phyloP scores from a whole-genome alignment of 2,329 filamentous ascomycete genomes.

The Penicillium sp. region DNA sequence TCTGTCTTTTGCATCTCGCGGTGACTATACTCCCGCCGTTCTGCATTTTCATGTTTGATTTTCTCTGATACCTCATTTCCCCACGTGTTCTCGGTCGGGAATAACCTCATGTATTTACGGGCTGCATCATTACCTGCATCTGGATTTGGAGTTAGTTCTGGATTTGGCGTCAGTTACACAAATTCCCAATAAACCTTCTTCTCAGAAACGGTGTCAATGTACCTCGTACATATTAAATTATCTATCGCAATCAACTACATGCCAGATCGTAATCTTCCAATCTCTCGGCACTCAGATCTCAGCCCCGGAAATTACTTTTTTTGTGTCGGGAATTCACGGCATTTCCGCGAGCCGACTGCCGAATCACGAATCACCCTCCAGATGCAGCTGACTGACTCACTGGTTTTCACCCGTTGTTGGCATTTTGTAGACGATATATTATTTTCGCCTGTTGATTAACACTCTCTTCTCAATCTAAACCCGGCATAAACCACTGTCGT shows the following conservation, averaged over 20 bases:
- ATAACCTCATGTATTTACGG: conserved; percentile 21
- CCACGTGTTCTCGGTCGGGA: background rate
- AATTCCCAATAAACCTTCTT: background rate
- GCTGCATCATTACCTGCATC: conserved; percentile 20
- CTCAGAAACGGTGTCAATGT: background rate
- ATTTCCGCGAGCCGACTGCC: conserved; percentile 14
- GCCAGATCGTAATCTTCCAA: background rate
- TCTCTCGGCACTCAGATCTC: background rate
- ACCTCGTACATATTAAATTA: background rate
- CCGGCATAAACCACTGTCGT: background rate
- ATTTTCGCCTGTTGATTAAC: background rate
- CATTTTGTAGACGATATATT: background rate
- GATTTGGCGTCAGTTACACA: conserved; percentile 8
- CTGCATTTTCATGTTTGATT: conserved; percentile 10
- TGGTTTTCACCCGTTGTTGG: conserved; percentile 21
- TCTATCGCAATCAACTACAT: background rate
- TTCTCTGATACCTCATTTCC: conserved; percentile 20
- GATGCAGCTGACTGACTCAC: background rate
- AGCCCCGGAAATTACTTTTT: conserved; percentile 7
- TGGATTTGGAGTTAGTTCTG: conserved; percentile 18
- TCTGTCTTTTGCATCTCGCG: conserved; percentile 12
- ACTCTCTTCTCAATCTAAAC: background rate
- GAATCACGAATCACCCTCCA: conserved; percentile 1
- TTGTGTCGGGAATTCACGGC: conserved; percentile 14
- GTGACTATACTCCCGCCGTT: background rate